Base-by-base conservation (phyloP, 2,329 filamentous ascomycete species). In the Nemania diffusa region DNA sequence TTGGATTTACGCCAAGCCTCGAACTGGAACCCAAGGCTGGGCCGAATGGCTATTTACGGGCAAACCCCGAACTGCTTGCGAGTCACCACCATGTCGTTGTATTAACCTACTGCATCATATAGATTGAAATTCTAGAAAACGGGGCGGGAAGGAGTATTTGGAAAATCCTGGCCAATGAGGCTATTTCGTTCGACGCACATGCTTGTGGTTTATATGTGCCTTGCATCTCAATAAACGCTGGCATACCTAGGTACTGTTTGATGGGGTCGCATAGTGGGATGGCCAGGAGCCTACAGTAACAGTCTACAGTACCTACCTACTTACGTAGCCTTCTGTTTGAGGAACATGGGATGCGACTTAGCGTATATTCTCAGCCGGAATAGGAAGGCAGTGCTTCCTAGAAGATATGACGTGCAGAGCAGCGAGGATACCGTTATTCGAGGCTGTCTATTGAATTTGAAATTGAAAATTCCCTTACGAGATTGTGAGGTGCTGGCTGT, bases 401-500 rank as follows among this genome's bases (percentile, higher is more conserved):
- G 64, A 71, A 71, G 69, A 74, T 72, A 74, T 75, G 74, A 74
- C 74, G 74, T 74, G 74, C 73, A 75, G 72, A 72, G 48, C 48
- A 68, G 65, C 63, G 40, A 53, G 70, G 69, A 70, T 71, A 61
- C 68, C 34, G 46, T 64, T 68, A 53, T 62, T 64, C 11, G 50
- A 42, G 57, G 32, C 50, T 15, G 22, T n/a, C 29, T 26, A 42
- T 56, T 58, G 60, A 62, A 74, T 74, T 75, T 72, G 71, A 73
- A 56, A 74, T 66, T 66, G 71, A 73, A 56, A 74, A 64, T 66
- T 51, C 58, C 15, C 46, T 44, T 40, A 22, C 26, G 15, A 34
- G 50, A 20, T 17, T 50, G 29, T 17, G n/a, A 29, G 13, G 20
- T 40, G 57, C 27, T 44, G 22, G 51, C 40, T 32, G 27, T 64